Conservation (phyloP, 805 yeast species). For the Starmera pachycereana region DNA sequence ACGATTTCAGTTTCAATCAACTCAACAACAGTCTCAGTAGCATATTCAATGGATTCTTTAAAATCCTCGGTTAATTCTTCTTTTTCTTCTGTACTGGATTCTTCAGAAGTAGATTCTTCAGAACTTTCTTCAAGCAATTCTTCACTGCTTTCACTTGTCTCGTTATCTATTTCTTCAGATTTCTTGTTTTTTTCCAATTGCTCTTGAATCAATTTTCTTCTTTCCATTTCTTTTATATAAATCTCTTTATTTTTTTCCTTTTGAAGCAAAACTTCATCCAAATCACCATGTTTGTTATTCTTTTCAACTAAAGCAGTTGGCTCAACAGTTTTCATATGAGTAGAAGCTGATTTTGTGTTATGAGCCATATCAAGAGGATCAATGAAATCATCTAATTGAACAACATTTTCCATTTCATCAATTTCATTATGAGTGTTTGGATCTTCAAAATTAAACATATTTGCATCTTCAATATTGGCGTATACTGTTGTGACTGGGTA, state of each 20-base stretch:
- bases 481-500: no score
- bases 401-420: no score
- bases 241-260: not conserved
- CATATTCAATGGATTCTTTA: not conserved
- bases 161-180: not conserved
- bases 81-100: not conserved
- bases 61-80: not conserved
- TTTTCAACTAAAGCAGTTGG: not conserved
- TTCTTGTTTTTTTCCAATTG: not conserved
- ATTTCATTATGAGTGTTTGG: no score
- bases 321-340: not conserved
- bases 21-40: not conserved
- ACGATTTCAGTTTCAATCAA: not conserved
- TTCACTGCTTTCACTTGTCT: not conserved
- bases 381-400: no score
- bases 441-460: no score
- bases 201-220: not conserved
- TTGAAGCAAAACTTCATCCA: not conserved
- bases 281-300: not conserved
- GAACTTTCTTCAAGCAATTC: not conserved
- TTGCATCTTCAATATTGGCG: no score
- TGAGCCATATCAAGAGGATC: no score
- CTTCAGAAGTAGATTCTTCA: slow-evolving; percentile 1
- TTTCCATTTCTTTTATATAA: not conserved
- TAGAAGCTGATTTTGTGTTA: not conserved